These are phyloP conservation scores for Clonostachys rhizophaga DNA, from an alignment of 2,329 filamentous ascomycete genomes.

Conservation along the genomic window DNA sequence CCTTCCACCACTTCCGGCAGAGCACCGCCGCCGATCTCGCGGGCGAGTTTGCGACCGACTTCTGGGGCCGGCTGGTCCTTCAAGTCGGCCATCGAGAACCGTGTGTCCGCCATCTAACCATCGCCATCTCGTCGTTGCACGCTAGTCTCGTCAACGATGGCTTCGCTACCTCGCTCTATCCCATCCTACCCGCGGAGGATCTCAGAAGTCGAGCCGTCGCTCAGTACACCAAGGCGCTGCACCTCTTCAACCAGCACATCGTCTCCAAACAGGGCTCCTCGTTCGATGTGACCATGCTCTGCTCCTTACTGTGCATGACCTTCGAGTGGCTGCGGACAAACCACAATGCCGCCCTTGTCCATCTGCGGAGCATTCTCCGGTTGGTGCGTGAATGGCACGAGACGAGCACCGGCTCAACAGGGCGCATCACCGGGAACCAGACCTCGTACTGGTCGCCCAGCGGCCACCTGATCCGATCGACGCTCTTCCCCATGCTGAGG, in stretches of 20 bases:
- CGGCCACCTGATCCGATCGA: not conserved
- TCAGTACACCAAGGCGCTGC: not conserved
- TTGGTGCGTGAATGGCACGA: slow-evolving; percentile 5
- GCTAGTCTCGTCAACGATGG: not conserved
- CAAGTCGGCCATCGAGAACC: slow-evolving; percentile 4
- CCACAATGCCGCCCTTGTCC: not conserved
- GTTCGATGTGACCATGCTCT: slow-evolving; percentile 4
- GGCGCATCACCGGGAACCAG: not conserved
- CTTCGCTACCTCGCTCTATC: no score
- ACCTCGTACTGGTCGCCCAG: slow-evolving; percentile 2
- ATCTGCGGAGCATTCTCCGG: slow-evolving; percentile 1
- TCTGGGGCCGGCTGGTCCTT: slow-evolving; percentile 6
- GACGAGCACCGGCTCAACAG: not conserved
- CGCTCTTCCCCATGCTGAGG: no score
- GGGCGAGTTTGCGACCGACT: slow-evolving; percentile 3
- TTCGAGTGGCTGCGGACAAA: slow-evolving; percentile 5
- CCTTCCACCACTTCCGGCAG: not conserved
- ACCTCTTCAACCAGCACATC: slow-evolving; percentile 1
- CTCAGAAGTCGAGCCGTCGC: not conserved
- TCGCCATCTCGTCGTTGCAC: slow-evolving; percentile 4
- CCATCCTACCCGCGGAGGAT: no score
- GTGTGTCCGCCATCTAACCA: slow-evolving; percentile 1
- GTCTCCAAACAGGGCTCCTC: not conserved
- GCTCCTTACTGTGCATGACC: slow-evolving; percentile 4
- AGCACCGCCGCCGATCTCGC: slow-evolving; percentile 1